Conservation (phyloP, 495 filamentous ascomycete genomes). For the Aspergillus saccharolyticus region DNA sequence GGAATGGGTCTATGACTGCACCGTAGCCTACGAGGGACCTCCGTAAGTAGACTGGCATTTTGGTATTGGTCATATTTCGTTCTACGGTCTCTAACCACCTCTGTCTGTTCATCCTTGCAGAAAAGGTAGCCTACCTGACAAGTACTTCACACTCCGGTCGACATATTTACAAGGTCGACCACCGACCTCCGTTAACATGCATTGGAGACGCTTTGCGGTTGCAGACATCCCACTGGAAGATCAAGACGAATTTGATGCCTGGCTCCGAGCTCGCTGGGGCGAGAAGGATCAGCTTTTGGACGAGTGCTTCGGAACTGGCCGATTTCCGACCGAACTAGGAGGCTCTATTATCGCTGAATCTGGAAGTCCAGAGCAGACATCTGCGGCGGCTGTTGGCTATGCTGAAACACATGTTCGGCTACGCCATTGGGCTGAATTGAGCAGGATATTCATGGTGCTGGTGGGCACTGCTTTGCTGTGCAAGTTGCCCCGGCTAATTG, state of each 20-base stretch:
- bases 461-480: constrained; percentile 27
- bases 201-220: constrained; percentile 60
- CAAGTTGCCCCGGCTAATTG: constrained; percentile 22
- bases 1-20: constrained; percentile 66
- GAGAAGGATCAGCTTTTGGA: constrained; percentile 62
- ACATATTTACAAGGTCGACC: constrained; percentile 62
- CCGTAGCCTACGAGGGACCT: constrained; percentile 63
- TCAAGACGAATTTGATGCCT: constrained; percentile 50
- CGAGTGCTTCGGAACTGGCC: constrained; percentile 50
- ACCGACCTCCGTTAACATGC: constrained; percentile 65
- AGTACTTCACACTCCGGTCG: constrained; percentile 60
- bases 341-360: constrained; percentile 36
- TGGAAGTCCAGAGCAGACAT: constrained; percentile 29
- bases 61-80: not conserved
- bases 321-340: constrained; percentile 56
- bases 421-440: constrained; percentile 48
- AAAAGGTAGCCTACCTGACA: constrained; percentile 57
- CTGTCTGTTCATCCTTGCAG: constrained; percentile 24
- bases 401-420: constrained; percentile 56
- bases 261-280: constrained; percentile 55
- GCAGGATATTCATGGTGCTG: constrained; percentile 52
- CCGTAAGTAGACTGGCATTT: constrained; percentile 50
- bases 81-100: not conserved
- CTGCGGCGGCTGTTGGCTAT: constrained; percentile 42
- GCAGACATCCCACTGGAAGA: constrained; percentile 57